Conservation (phyloP, 2,329 filamentous ascomycete genomes). For the Sphaerulina populicola region DNA sequence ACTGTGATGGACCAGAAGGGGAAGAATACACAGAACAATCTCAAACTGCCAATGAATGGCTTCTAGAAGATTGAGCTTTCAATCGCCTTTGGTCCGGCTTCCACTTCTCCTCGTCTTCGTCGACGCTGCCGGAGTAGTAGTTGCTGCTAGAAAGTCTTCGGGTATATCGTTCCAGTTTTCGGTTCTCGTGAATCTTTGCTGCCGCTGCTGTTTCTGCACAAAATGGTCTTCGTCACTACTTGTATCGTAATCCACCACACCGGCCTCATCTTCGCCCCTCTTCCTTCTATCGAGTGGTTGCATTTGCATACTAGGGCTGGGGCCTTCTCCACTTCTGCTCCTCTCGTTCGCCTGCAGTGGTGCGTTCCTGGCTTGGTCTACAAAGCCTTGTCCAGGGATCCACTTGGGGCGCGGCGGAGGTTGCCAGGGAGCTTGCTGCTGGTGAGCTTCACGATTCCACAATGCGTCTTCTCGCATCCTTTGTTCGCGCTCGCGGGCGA, state of each 20-base stretch:
- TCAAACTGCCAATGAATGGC: too few species aligned
- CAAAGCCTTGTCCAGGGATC: constrained; percentile 30
- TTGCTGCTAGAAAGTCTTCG: constrained; percentile 35
- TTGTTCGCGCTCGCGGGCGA: constrained; percentile 41
- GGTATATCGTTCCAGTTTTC: constrained; percentile 45
- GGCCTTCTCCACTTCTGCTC: background rate
- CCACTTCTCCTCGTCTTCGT: constrained; percentile 21
- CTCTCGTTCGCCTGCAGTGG: background rate
- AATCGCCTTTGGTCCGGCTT: constrained; percentile 30
- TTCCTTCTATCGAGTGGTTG: constrained; percentile 35
- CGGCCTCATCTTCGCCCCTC: constrained; percentile 18
- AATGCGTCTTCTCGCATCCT: constrained; percentile 27
- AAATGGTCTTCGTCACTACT: constrained; percentile 22
- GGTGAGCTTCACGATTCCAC: constrained; percentile 13
- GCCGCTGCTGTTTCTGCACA: background rate
- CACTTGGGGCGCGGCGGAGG: constrained; percentile 19
- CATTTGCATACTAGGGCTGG: constrained; percentile 32
- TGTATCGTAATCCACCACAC: constrained; percentile 32
- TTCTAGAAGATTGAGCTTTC: background rate
- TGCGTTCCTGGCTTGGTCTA: constrained; percentile 28
- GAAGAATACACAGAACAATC: too few species aligned
- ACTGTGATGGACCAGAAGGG: too few species aligned
- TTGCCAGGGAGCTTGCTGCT: constrained; percentile 8
- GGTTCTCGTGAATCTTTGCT: constrained; percentile 19
- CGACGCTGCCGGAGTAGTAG: background rate